A percentile compares a stretch with the other conserved stretches of the same genome.
Evolutionary conservation across 768 basidiomycete genomes (phyloP).

Genomic region (Cyclocybe cylindracea): DNA sequence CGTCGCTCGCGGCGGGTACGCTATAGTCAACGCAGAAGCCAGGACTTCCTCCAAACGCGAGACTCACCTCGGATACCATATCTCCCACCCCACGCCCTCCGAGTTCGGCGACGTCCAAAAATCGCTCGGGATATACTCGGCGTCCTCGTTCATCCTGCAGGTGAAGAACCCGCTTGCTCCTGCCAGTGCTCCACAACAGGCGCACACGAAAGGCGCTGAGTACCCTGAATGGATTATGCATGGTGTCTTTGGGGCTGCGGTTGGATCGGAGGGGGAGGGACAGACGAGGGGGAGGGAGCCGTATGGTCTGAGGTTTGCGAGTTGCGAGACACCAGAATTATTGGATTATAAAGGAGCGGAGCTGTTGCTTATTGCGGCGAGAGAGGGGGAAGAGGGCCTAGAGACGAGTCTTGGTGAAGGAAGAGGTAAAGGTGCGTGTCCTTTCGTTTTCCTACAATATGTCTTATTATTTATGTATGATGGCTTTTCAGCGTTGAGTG

Average conservation of each 20-base stretch:
- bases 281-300: constrained; percentile 39
- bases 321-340: constrained; percentile 49
- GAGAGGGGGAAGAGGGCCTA: constrained; percentile 46
- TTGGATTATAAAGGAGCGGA: constrained; percentile 58
- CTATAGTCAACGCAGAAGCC: constrained; percentile 52
- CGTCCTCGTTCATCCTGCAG: constrained; percentile 58
- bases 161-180: constrained; percentile 62
- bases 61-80: constrained; percentile 60
- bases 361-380: constrained; percentile 53
- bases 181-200: constrained; percentile 31
- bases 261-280: constrained; percentile 6
- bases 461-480: no score
- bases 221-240: constrained; percentile 50
- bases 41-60: constrained; percentile 43
- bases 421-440: constrained; percentile 46
- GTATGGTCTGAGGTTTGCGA: constrained; percentile 52
- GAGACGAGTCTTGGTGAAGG: constrained; percentile 53
- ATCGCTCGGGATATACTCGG: constrained; percentile 51
- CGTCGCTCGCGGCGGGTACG: constrained; percentile 60
- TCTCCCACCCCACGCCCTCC: constrained; percentile 50
- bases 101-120: constrained; percentile 55
- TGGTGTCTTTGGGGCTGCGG: constrained; percentile 43
- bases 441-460: no score
- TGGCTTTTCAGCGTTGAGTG: not conserved
- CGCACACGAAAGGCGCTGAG: constrained; percentile 34